Conservation (phyloP, 805 yeast genomes). For the Lipomyces yamadae region DNA sequence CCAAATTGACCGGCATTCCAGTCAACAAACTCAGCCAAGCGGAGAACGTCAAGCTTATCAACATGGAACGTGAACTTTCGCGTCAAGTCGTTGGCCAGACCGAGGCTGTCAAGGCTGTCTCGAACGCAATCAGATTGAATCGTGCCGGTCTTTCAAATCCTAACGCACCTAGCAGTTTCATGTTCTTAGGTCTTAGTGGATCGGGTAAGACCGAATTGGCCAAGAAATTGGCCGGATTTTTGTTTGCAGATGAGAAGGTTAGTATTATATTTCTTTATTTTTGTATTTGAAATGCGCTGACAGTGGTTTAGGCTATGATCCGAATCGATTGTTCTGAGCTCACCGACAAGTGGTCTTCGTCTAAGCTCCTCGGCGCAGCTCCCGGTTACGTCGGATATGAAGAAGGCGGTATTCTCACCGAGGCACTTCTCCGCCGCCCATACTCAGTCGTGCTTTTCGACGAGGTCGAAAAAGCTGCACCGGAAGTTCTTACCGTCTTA, state of each 20-base stretch:
- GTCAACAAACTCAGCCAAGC: slow-evolving; percentile 93
- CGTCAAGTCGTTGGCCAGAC: slow-evolving; percentile 90
- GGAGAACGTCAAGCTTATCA: slow-evolving; percentile 89
- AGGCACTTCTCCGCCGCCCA: slow-evolving; percentile 87
- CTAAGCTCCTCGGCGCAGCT: slow-evolving; percentile 94
- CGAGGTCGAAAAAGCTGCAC: slow-evolving; percentile 98
- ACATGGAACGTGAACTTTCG: slow-evolving; percentile 88
- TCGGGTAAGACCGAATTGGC: slow-evolving; percentile 99
- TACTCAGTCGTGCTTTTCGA: slow-evolving; percentile 96
- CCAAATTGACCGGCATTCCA: slow-evolving; percentile 95
- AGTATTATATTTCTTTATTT: neutral
- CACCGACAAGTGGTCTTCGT: slow-evolving; percentile 92
- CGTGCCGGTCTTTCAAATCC: slow-evolving; percentile 97
- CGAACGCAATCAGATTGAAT: slow-evolving; percentile 89
- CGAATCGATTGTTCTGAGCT: slow-evolving; percentile 97
- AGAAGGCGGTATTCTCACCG: slow-evolving; percentile 96
- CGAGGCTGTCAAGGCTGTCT: slow-evolving; percentile 94
- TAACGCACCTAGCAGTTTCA: slow-evolving; percentile 84
- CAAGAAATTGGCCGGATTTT: slow-evolving; percentile 92
- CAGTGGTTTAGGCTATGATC: slow-evolving; percentile 67
- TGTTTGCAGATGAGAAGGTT: slow-evolving; percentile 86
- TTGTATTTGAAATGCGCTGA: neutral
- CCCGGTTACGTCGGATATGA: slow-evolving; percentile 97
- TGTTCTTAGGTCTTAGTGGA: slow-evolving; percentile 94
- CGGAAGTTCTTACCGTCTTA: slow-evolving; percentile 90